Evolutionary conservation across 176 grass and related monocot genomes (phyloP).

Genomic region (Paspalum vaginatum): DNA sequence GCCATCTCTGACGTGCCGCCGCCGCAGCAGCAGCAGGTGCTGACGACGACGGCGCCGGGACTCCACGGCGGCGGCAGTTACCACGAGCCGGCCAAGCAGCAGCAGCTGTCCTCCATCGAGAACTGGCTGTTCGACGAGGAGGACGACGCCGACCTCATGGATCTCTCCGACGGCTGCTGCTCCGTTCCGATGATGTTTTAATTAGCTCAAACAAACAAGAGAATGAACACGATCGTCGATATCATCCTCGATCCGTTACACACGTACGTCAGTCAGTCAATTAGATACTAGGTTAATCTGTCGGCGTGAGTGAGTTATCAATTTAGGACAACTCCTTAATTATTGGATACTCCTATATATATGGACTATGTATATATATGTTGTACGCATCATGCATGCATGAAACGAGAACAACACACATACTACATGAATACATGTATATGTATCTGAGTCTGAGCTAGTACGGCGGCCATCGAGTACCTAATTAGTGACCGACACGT

Average conservation of each 20-base stretch:
- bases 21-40: constrained; percentile 4
- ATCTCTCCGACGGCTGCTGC: constrained; percentile 49
- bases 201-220: neutral
- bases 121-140: constrained; percentile 81
- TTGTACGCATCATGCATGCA: no score
- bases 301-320: neutral
- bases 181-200: constrained; percentile 53
- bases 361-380: no score
- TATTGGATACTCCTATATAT: no score
- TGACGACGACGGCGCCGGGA: constrained; percentile 20
- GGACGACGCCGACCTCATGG: constrained; percentile 56
- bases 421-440: no score
- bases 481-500: neutral
- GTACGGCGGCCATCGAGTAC: no score
- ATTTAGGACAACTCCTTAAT: no score
- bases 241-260: neutral
- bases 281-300: constrained; percentile 31
- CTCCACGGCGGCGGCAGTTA: neutral
- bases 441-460: no score
- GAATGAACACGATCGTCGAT: neutral
- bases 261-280: neutral
- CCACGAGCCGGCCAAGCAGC: neutral
- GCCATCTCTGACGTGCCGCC: neutral
- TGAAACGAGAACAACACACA: no score
- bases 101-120: constrained; percentile 65